Percentiles rank a stretch among this genome's conserved stretches.
Evolutionary conservation across 75 land plant genomes (phyloP).

Genomic region (Adiantum capillusveneris): DNA sequence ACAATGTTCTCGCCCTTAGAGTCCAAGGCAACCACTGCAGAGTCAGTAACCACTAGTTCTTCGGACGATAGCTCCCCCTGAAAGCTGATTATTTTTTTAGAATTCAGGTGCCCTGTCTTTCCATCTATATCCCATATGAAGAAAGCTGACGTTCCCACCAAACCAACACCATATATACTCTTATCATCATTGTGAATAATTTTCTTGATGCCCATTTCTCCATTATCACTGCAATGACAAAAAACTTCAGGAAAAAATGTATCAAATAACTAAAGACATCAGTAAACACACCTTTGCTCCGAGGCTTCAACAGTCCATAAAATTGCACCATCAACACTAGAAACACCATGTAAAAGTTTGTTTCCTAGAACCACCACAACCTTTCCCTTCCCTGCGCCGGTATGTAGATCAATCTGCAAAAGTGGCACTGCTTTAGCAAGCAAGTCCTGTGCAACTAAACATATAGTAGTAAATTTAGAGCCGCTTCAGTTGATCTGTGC

Average conservation of each 20-base stretch:
- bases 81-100: slow-evolving; percentile 24
- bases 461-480: too few relatives aligned
- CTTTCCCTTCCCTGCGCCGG: neutral
- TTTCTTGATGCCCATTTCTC: slow-evolving; percentile 24
- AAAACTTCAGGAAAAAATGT: neutral
- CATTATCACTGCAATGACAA: slow-evolving; percentile 25
- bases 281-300: neutral
- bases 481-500: too few relatives aligned
- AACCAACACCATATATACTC: slow-evolving; percentile 58
- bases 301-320: slow-evolving; percentile 41
- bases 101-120: slow-evolving; percentile 52
- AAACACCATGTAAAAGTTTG: slow-evolving; percentile 53
- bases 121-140: slow-evolving; percentile 43
- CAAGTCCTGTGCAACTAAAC: too few relatives aligned
- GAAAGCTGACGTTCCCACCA: slow-evolving; percentile 38
- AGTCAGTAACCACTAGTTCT: slow-evolving; percentile 27
- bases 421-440: too few relatives aligned
- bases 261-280: neutral
- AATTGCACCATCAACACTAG: slow-evolving; percentile 71
- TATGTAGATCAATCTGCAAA: neutral
- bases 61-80: slow-evolving; percentile 43
- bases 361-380: neutral
- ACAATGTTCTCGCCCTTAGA: slow-evolving; percentile 39
- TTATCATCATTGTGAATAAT: slow-evolving; percentile 38
- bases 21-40: slow-evolving; percentile 47